Conservation (phyloP, 345 rosid genomes). For the Salix brachista region DNA sequence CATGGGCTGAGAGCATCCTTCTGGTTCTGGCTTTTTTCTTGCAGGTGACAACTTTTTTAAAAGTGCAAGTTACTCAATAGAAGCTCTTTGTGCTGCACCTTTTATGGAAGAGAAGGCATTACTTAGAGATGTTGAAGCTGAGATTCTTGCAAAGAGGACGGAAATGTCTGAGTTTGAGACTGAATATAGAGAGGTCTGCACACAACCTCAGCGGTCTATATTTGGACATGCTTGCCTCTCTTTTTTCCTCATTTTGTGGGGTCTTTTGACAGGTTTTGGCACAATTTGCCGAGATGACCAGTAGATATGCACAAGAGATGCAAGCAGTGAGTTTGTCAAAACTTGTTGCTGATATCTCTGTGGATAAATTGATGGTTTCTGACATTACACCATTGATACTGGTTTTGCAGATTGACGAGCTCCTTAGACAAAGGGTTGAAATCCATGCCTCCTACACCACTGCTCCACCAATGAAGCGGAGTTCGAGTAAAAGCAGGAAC, state of each 20-base stretch:
- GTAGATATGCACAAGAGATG: conserved; percentile 90
- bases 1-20: conserved; percentile 12
- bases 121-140: conserved; percentile 86
- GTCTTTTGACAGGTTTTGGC: conserved; percentile 54
- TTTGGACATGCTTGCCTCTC: background rate
- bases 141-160: conserved; percentile 74
- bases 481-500: conserved; percentile 54
- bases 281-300: conserved; percentile 88
- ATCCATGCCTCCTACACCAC: conserved; percentile 78
- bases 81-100: conserved; percentile 78
- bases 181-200: conserved; percentile 81
- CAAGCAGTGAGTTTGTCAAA: conserved; percentile 56
- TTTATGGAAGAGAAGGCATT: conserved; percentile 70
- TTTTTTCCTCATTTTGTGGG: conserved; percentile 3
- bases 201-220: conserved; percentile 3
- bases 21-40: conserved; percentile 16
- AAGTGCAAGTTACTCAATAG: conserved; percentile 80
- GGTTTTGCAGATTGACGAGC: conserved; percentile 74
- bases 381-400: background rate
- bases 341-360: background rate
- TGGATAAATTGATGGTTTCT: conserved; percentile 1
- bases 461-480: conserved; percentile 57
- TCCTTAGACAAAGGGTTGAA: conserved; percentile 72
- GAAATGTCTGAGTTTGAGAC: conserved; percentile 87
- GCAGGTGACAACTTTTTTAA: conserved; percentile 95